Evolutionary conservation across 1,284 basidiomycete species (phyloP), one percentile per base, ranked within the genome.

Genomic region (Trichosporon asahii): DNA sequence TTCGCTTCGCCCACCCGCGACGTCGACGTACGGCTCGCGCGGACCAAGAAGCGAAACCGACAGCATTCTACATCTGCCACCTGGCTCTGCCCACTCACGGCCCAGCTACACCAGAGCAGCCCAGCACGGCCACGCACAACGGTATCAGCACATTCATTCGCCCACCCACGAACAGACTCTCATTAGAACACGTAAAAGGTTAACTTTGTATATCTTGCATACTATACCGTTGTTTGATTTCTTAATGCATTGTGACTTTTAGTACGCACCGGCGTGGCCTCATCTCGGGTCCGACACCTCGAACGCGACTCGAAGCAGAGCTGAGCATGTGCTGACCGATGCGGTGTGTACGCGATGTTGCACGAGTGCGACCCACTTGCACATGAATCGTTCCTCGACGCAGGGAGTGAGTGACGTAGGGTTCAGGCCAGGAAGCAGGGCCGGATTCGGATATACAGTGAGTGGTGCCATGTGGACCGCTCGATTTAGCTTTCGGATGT

Each of bases 181-280:
- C 40, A 44, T 44, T 44, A 44, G 40, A 44, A 44, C 57, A 29
- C 27, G 27, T 60, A 25, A 29, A 29, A 31, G 18, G 27, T n/a
- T 61, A 57, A 15, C 23, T 31, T n/a, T 61, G 57, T 61, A 61
- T 61, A 61, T 61, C 57, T 61, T 61, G 57, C 57, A 61, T 61
- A 29, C 27, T 31, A 61, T 61, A 61, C 57, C 57, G 57, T 61
- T 61, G 57, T 61, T 61, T 31, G 8, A 18, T 61, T 33, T 33
- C 6, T 61, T 61, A 61, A 61, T 61, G 57, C 57, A 61, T 61
- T 61, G 57, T 61, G 57, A 61, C 57, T 61, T 61, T 61, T 61
- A 61, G 57, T 31, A 31, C 6, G 6, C 27, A 12, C 15, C 14
- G 8, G n/a, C n/a, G n/a, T n/a, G n/a, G n/a, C n/a, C n/a, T 3